Percentiles rank a stretch among this genome's conserved stretches.
These are phyloP conservation scores for Fomitopsis palustris DNA, from an alignment of 1,284 basidiomycete genomes.

Conservation along the genomic window DNA sequence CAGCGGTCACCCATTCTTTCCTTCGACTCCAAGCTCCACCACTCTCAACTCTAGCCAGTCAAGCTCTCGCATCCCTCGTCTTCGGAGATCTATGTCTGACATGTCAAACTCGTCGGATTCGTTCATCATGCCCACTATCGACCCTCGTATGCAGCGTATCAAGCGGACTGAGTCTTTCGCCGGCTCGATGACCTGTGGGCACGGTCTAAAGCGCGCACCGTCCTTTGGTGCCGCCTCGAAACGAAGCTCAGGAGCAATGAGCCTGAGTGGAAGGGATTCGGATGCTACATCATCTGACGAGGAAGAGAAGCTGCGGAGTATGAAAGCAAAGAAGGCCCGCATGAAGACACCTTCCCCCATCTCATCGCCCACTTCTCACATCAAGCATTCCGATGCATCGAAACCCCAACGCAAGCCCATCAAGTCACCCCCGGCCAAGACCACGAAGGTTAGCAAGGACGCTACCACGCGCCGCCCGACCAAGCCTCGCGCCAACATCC, in stretches of 20 bases:
- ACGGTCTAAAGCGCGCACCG: constrained; percentile 38
- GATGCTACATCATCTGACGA: constrained; percentile 65
- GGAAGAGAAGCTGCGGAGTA: constrained; percentile 62
- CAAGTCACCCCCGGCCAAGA: constrained; percentile 15
- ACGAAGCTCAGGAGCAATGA: constrained; percentile 32
- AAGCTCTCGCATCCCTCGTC: constrained; percentile 32
- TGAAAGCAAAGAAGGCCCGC: constrained; percentile 60
- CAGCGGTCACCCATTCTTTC: constrained; percentile 34
- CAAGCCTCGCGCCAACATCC: constrained; percentile 37
- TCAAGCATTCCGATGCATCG: constrained; percentile 11
- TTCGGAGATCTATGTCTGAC: constrained; percentile 31
- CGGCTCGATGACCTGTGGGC: constrained; percentile 20
- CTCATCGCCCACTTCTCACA: constrained; percentile 19
- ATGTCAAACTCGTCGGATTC: constrained; percentile 33
- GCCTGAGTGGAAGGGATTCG: constrained; percentile 27
- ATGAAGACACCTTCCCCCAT: constrained; percentile 37
- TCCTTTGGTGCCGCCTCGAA: constrained; percentile 32
- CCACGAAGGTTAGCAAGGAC: constrained; percentile 12
- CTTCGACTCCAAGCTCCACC: constrained; percentile 63
- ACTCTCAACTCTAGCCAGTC: constrained; percentile 51
- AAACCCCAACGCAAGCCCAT: constrained; percentile 14
- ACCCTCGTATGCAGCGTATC: constrained; percentile 27
- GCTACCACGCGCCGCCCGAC: constrained; percentile 16
- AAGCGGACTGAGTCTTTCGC: constrained; percentile 31
- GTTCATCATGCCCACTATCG: constrained; percentile 21